Conservation (phyloP, 495 filamentous ascomycete genomes). For the Lepraria neglecta region DNA sequence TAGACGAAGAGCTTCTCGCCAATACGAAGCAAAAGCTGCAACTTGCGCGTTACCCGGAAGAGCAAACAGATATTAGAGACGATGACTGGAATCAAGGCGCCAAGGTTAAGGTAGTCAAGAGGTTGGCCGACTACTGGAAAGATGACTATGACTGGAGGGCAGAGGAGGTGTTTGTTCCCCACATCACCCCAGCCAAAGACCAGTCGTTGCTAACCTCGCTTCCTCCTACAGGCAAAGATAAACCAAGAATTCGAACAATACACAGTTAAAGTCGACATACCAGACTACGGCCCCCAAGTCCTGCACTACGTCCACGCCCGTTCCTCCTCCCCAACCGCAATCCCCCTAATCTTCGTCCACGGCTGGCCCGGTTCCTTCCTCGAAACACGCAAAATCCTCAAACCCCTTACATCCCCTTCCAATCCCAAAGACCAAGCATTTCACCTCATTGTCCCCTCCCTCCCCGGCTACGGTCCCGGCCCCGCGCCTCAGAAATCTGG, state of each 20-base stretch:
- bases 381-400: conserved; percentile 32
- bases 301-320: conserved; percentile 23
- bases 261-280: conserved; percentile 22
- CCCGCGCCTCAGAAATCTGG: conserved; percentile 25
- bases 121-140: conserved; percentile 45
- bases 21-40: conserved; percentile 27
- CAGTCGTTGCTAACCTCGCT: background rate
- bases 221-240: conserved; percentile 14
- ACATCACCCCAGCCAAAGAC: too few species aligned
- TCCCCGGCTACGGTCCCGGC: conserved; percentile 32
- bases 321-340: conserved; percentile 28
- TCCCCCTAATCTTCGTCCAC: conserved; percentile 35
- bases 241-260: conserved; percentile 24
- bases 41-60: conserved; percentile 25
- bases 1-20: conserved; percentile 24
- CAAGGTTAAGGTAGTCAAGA: conserved; percentile 47
- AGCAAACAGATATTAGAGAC: conserved; percentile 26
- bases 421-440: conserved; percentile 21
- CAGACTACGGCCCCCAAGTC: conserved; percentile 21
- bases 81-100: conserved; percentile 41
- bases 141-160: conserved; percentile 41
- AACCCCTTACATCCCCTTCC: conserved; percentile 21
- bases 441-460: conserved; percentile 31
- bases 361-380: conserved; percentile 40
- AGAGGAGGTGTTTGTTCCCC: conserved; percentile 19